Evolutionary conservation across 2,329 filamentous ascomycete genomes (phyloP).

Genomic region (Acephala macrosclerotiorum): DNA sequence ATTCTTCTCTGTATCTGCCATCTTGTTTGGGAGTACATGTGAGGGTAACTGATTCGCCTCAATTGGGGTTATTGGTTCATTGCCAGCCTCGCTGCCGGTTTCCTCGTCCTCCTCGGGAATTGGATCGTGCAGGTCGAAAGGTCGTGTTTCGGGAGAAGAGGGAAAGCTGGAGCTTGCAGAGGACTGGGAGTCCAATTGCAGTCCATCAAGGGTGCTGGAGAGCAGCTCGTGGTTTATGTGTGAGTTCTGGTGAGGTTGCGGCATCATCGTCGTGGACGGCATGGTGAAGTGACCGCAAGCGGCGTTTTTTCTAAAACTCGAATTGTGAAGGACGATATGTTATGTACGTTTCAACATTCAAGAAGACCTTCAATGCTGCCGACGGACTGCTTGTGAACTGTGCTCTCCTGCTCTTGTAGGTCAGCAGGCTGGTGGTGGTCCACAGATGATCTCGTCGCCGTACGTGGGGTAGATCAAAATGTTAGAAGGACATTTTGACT

Average conservation of each 20-base stretch:
- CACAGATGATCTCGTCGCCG: background rate
- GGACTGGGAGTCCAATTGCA: constrained; percentile 15
- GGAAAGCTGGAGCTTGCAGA: constrained; percentile 26
- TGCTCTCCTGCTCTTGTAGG: background rate
- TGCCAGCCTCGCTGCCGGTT: constrained; percentile 64
- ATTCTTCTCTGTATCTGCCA: constrained; percentile 17
- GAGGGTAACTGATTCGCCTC: constrained; percentile 65
- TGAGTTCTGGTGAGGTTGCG: background rate
- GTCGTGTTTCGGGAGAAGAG: constrained; percentile 40
- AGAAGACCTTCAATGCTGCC: background rate
- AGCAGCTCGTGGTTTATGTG: background rate
- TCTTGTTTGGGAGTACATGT: constrained; percentile 55
- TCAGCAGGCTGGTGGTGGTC: background rate
- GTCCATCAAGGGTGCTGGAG: background rate
- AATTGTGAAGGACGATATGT: background rate
- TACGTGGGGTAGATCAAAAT: background rate
- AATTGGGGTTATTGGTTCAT: constrained; percentile 68
- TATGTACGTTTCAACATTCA: background rate
- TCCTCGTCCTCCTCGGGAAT: constrained; percentile 64
- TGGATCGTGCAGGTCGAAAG: constrained; percentile 58
- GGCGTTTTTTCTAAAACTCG: background rate
- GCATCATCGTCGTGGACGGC: background rate
- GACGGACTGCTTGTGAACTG: background rate
- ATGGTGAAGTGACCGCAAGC: background rate
- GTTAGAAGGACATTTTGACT: background rate